Evolutionary conservation across 768 basidiomycete species (phyloP).

Genomic region (Rhizopogon roseolus): DNA sequence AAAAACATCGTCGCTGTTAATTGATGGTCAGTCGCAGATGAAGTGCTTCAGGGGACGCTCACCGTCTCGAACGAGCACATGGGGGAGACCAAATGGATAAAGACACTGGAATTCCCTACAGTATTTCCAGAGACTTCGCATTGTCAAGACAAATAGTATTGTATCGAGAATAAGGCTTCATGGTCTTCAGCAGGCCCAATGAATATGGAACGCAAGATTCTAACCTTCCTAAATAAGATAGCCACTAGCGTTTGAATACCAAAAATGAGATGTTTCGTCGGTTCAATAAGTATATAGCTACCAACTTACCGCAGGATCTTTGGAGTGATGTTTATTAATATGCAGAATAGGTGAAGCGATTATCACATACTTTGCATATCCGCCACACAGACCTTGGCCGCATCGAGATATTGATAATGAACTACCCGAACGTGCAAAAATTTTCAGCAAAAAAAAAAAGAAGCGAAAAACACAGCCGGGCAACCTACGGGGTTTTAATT

Average conservation of each 20-base stretch:
- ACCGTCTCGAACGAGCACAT: slow-evolving; percentile 21
- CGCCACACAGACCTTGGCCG: slow-evolving; percentile 10
- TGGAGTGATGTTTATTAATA: background rate
- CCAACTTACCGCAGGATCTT: background rate
- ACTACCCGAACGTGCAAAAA: background rate
- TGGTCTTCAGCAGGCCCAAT: background rate
- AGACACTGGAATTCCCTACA: background rate
- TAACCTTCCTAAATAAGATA: slow-evolving; percentile 2
- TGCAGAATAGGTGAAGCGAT: background rate
- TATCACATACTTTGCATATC: slow-evolving; percentile 8
- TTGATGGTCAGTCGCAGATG: background rate
- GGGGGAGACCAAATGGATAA: slow-evolving; percentile 8
- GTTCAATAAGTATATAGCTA: too few relatives aligned
- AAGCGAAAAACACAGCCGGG: background rate
- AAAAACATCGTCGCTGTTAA: slow-evolving; percentile 3
- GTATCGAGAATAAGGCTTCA: slow-evolving; percentile 15
- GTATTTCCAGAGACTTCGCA: slow-evolving; percentile 2
- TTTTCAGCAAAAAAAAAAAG: background rate
- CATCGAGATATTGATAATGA: slow-evolving; percentile 5
- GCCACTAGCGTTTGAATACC: slow-evolving; percentile 3
- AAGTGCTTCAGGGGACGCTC: background rate
- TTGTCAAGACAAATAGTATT: slow-evolving; percentile 2
- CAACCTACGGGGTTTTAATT: background rate
- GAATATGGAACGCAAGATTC: background rate
- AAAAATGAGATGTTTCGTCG: background rate